These are phyloP conservation scores for Leccinum variicolor DNA, from an alignment of 768 basidiomycete species.

Conservation along the genomic window DNA sequence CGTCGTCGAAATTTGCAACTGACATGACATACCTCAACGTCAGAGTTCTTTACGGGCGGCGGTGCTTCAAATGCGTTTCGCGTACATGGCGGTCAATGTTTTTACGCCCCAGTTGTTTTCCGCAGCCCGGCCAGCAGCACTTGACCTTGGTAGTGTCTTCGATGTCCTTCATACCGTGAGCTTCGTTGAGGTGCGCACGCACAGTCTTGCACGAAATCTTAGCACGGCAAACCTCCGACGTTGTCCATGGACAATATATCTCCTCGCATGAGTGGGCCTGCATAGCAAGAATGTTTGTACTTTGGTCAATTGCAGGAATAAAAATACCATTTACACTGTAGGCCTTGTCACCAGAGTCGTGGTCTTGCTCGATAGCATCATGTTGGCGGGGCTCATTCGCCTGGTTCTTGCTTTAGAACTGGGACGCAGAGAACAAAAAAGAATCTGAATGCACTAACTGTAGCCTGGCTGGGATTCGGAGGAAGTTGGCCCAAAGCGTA, in stretches of 20 bases:
- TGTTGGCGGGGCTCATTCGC: background rate
- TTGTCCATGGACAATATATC: background rate
- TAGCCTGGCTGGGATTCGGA: too few relatives aligned
- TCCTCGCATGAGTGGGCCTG: background rate
- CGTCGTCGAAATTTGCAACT: background rate
- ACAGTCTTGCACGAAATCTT: background rate
- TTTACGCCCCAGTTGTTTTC: background rate
- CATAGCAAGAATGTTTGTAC: background rate
- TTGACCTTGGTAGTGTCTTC: fast-evolving
- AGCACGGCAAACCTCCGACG: background rate
- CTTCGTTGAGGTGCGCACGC: background rate
- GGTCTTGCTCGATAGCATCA: background rate
- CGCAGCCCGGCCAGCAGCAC: background rate
- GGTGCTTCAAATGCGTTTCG: background rate
- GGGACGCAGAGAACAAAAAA: background rate
- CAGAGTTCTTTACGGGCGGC: background rate
- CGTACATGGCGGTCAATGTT: conserved; percentile 4
- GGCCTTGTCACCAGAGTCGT: background rate
- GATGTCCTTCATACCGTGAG: background rate
- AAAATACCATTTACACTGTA: background rate
- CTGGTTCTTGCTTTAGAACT: background rate
- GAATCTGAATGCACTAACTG: background rate
- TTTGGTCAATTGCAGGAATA: background rate
- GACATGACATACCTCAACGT: background rate
- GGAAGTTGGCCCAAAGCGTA: background rate